Conservation (phyloP, 306 rosid species). For the Begonia masoniana region DNA sequence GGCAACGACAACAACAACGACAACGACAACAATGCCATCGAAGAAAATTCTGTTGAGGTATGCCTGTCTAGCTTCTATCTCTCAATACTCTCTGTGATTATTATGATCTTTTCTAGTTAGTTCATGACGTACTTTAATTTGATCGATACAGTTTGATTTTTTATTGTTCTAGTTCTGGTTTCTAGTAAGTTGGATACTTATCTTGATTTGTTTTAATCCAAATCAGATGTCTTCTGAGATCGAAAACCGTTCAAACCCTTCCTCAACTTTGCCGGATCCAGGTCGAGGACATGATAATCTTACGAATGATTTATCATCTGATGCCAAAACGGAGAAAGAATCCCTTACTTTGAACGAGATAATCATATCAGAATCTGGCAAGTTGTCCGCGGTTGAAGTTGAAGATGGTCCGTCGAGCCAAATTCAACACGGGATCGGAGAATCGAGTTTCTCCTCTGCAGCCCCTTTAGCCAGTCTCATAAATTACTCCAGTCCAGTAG, state of each 20-base stretch:
- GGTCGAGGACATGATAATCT: neutral
- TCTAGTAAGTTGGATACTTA: neutral
- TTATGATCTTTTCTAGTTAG: neutral
- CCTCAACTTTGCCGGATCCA: slow-evolving; percentile 1
- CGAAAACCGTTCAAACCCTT: neutral
- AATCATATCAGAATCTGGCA: slow-evolving; percentile 12
- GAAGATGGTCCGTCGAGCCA: slow-evolving; percentile 14
- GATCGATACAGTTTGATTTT: no score
- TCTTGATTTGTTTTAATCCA: slow-evolving; percentile 2
- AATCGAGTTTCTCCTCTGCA: slow-evolving; percentile 42
- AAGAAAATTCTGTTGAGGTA: slow-evolving; percentile 33
- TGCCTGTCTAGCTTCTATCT: neutral
- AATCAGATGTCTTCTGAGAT: neutral
- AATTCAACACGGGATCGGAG: slow-evolving; percentile 22
- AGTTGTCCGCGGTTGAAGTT: slow-evolving; percentile 20
- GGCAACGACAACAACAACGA: slow-evolving; percentile 7
- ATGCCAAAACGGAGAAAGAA: slow-evolving; percentile 21
- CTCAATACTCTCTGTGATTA: neutral
- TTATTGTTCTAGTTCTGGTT: no score
- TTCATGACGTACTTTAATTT: neutral
- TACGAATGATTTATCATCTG: slow-evolving; percentile 10
- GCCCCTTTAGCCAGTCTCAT: slow-evolving; percentile 33
- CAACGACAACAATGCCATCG: slow-evolving; percentile 12
- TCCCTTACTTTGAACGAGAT: slow-evolving; percentile 12
- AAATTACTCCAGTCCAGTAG: slow-evolving; percentile 40